A percentile compares a stretch with the other conserved stretches of the same genome.
These are phyloP conservation scores for Colletotrichum lini DNA, from an alignment of 2,329 filamentous ascomycete genomes.

Conservation along the genomic window DNA sequence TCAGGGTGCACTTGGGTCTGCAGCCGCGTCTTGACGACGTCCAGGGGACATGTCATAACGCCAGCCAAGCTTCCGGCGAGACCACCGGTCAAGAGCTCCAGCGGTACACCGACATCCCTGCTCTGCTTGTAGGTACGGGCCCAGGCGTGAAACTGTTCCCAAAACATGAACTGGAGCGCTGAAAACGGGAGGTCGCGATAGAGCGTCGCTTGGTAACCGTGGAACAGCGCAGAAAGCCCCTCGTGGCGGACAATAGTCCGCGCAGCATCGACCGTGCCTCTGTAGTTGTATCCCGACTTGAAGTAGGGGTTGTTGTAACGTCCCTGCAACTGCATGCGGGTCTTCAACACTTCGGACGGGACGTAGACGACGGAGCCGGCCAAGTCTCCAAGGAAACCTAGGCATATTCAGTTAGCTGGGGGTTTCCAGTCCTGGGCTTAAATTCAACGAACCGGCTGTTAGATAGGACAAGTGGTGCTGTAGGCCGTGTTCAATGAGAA, in stretches of 20 bases:
- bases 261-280: constrained; percentile 85
- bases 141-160: constrained; percentile 91
- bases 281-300: constrained; percentile 95
- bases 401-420: constrained; percentile 4
- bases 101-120: constrained; percentile 84
- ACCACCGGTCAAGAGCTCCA: constrained; percentile 92
- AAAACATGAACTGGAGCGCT: constrained; percentile 97
- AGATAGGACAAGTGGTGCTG: constrained; percentile 90
- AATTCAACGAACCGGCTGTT: constrained; percentile 74
- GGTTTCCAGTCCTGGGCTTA: neutral
- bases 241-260: constrained; percentile 88
- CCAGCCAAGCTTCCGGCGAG: constrained; percentile 93
- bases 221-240: constrained; percentile 88
- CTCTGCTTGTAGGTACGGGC: constrained; percentile 84
- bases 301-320: constrained; percentile 96
- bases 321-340: constrained; percentile 94
- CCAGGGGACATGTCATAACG: constrained; percentile 93
- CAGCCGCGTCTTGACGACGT: constrained; percentile 96
- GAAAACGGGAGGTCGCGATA: constrained; percentile 96
- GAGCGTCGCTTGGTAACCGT: constrained; percentile 97
- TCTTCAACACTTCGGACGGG: constrained; percentile 97
- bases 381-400: constrained; percentile 92
- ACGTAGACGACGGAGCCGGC: constrained; percentile 95
- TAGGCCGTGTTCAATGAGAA: constrained; percentile 87
- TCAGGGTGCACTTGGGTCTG: constrained; percentile 84